Base-by-base conservation (phyloP, 164 flowering plant species). In the Kingdonia uniflora region DNA sequence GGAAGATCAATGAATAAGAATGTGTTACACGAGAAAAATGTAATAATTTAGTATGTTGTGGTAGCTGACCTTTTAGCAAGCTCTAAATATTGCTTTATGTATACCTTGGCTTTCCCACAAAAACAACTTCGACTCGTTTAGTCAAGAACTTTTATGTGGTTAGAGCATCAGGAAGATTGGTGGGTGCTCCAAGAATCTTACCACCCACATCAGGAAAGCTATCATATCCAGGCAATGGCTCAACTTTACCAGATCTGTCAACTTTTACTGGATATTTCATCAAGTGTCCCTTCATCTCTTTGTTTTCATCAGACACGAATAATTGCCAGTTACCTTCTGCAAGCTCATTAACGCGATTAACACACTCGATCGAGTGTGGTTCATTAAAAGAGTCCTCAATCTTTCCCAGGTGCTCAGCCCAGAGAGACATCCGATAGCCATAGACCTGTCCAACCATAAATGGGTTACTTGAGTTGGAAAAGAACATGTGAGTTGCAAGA, bases 131-230 rank as follows among this genome's bases (percentile, higher is more conserved):
- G n/a, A n/a, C n/a, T n/a, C n/a, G n/a, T n/a, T n/a, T n/a, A n/a
- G n/a, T n/a, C n/a, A n/a, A n/a, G n/a, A 13, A 39, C 22, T 40
- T 4, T 53, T 59, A 84, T 14, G 95, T 84, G 24, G 95, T 86
- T 14, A 81, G 71, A 62, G 74, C 79, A 62, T 81, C 91, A 10
- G 95, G 95, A 49, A 86, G 86, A 64, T 49, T 77, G n/a, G 76
- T 72, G 13, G 82, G 73, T 26, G 83, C 57, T 60, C 96, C 95
- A 5, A 79, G 75, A 19, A 87, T 42, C 66, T 82, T 83, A 44
- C 95, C 95, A 11, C 88, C 87, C 24, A 88, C 88, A 60, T 88
- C 95, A 38, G 91, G 95, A 56, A 85, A 88, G 10, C 56, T 51
- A 54, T 88, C 89, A 60, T 51, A 49, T 5, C 75, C 83, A 11